These are phyloP conservation scores for Blastobotrys proliferans DNA, from an alignment of 1,139 yeast species.

Conservation along the genomic window DNA sequence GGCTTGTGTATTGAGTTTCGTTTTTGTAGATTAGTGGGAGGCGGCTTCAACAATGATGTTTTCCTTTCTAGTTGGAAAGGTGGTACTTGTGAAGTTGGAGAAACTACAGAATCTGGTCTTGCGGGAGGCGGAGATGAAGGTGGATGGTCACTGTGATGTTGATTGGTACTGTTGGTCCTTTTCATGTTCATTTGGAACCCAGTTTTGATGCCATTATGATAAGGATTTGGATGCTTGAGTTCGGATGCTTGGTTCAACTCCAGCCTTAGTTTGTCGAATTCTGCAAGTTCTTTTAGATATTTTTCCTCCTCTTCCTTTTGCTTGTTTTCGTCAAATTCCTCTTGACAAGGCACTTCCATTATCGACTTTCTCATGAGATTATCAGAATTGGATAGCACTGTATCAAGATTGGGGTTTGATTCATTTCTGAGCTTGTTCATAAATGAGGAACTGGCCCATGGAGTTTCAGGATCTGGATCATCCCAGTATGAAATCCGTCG, in stretches of 20 bases:
- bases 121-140: constrained; percentile 3
- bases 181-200: not conserved
- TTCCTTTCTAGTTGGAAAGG: not conserved
- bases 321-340: not conserved
- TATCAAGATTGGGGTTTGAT: not conserved
- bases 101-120: not conserved
- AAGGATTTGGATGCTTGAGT: not conserved
- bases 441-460: constrained; percentile 2
- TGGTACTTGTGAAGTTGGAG: not conserved
- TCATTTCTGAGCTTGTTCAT: constrained; percentile 4
- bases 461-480: not conserved
- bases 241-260: constrained; percentile 8
- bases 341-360: not conserved
- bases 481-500: constrained; percentile 6
- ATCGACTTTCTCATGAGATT: no score
- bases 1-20: constrained; percentile 2
- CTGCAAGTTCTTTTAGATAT: constrained; percentile 13
- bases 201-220: constrained; percentile 3
- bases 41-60: not conserved
- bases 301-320: constrained; percentile 10
- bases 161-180: not conserved
- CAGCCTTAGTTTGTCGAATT: constrained; percentile 14
- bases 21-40: not conserved
- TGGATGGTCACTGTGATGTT: not conserved
- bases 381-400: no score